phyloP scores from a whole-genome alignment of 495 filamentous ascomycete genomes.

The Talaromyces nanjingensis region DNA sequence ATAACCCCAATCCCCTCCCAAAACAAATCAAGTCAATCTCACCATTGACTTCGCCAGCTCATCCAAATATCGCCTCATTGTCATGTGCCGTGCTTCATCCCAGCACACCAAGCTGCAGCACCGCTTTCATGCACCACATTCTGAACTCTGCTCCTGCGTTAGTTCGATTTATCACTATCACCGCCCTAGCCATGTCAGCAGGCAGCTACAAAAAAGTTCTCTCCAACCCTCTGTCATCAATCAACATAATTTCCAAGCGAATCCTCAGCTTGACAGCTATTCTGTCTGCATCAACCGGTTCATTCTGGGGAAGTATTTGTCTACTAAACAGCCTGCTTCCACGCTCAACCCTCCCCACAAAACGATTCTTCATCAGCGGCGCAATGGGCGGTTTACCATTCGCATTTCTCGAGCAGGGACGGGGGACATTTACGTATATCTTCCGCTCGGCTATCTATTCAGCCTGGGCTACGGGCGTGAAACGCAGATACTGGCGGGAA shows the following conservation, averaged over 20 bases:
- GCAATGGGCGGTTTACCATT: slow-evolving; percentile 72
- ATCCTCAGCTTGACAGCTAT: slow-evolving; percentile 68
- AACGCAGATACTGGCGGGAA: slow-evolving; percentile 75
- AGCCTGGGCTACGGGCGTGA: slow-evolving; percentile 84
- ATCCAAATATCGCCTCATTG: slow-evolving; percentile 72
- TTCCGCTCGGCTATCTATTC: slow-evolving; percentile 68
- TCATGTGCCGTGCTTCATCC: slow-evolving; percentile 94
- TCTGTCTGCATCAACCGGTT: slow-evolving; percentile 69
- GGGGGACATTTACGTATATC: slow-evolving; percentile 61
- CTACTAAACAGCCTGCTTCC: slow-evolving; percentile 76
- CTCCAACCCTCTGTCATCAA: slow-evolving; percentile 53
- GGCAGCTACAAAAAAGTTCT: slow-evolving; percentile 60
- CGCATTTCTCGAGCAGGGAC: slow-evolving; percentile 61
- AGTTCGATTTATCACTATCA: slow-evolving; percentile 65
- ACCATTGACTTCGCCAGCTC: slow-evolving; percentile 74
- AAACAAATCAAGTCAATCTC: slow-evolving; percentile 57
- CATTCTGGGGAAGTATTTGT: slow-evolving; percentile 81
- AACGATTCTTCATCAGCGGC: slow-evolving; percentile 83
- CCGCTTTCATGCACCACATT: slow-evolving; percentile 77
- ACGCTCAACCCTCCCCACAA: slow-evolving; percentile 63
- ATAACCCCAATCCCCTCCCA: slow-evolving; percentile 56
- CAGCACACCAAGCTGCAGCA: slow-evolving; percentile 73
- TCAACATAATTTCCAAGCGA: slow-evolving; percentile 52
- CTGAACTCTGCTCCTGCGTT: slow-evolving; percentile 70
- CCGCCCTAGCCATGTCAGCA: slow-evolving; percentile 63